phyloP scores from a whole-genome alignment of 2,329 filamentous ascomycete species.

The Myriosclerotinia duriaeana region DNA sequence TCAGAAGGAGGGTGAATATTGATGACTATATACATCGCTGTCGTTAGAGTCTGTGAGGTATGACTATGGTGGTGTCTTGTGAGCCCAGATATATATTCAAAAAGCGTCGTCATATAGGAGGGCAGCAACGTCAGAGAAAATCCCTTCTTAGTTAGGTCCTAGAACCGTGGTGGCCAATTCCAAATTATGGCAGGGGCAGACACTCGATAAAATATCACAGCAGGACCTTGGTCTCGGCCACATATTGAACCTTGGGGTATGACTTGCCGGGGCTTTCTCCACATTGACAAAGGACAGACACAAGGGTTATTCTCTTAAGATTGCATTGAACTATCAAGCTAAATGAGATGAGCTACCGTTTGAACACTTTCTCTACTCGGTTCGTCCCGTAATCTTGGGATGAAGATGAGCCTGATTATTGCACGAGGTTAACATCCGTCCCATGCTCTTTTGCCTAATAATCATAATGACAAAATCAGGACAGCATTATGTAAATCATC shows the following conservation, averaged over 20 bases:
- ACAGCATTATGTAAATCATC: background rate
- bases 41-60: constrained; percentile 17
- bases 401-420: constrained; percentile 3
- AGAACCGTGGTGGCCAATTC: background rate
- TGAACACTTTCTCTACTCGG: background rate
- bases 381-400: background rate
- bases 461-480: background rate
- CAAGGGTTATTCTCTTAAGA: background rate
- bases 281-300: background rate
- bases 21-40: constrained; percentile 23
- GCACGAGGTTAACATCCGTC: constrained; percentile 10
- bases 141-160: background rate
- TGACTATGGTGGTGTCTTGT: constrained; percentile 18
- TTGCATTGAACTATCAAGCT: background rate
- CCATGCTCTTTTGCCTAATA: background rate
- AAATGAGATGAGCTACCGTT: background rate
- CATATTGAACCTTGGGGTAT: background rate
- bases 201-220: background rate
- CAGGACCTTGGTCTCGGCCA: background rate
- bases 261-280: background rate
- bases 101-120: background rate
- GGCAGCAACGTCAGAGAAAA: background rate
- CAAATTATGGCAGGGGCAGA: background rate
- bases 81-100: constrained; percentile 4
- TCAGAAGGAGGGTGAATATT: background rate